A percentile compares a stretch with the other conserved stretches of the same genome.
Evolutionary conservation across 1,284 basidiomycete species (phyloP).

Genomic region (Leccinum fallax): DNA sequence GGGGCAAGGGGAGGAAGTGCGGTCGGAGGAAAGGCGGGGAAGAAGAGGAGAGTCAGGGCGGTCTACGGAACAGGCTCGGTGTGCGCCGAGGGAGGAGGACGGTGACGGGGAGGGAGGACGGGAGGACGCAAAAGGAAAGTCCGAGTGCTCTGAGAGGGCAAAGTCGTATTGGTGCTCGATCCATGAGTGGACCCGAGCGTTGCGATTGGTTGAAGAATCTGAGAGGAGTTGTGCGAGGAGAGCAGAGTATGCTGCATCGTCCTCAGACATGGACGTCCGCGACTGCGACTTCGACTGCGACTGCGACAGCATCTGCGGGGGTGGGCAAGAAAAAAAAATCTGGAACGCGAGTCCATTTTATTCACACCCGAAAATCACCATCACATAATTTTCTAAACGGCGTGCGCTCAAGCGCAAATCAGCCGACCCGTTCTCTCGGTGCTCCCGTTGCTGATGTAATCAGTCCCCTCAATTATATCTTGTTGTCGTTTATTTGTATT

Average conservation of each 20-base stretch:
- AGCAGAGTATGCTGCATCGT: constrained; percentile 32
- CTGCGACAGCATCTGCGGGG: constrained; percentile 9
- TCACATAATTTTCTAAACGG: constrained; percentile 11
- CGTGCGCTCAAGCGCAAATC: constrained; percentile 11
- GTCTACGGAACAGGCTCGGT: constrained; percentile 26
- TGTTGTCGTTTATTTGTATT: not conserved
- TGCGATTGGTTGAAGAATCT: constrained; percentile 25
- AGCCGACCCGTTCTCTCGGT: constrained; percentile 23
- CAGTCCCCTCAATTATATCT: not conserved
- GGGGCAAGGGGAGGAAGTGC: constrained; percentile 28
- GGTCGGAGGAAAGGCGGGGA: constrained; percentile 29
- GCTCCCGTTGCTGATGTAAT: constrained; percentile 6
- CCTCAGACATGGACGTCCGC: constrained; percentile 28
- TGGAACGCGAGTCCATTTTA: constrained; percentile 16
- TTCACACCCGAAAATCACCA: constrained; percentile 9
- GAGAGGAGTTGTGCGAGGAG: constrained; percentile 32
- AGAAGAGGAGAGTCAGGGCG: constrained; percentile 36
- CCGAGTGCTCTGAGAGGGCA: constrained; percentile 29
- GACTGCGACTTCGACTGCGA: not conserved
- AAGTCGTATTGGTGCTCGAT: constrained; percentile 39
- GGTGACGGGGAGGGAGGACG: constrained; percentile 32
- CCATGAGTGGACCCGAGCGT: constrained; percentile 36
- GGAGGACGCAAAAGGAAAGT: constrained; percentile 11
- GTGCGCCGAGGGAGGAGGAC: constrained; percentile 34
- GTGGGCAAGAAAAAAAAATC: not conserved